Evolutionary conservation across 2,329 filamentous ascomycete genomes (phyloP), one percentile per base, ranked within the genome.

Genomic region (Sporothrix variecibatus): DNA sequence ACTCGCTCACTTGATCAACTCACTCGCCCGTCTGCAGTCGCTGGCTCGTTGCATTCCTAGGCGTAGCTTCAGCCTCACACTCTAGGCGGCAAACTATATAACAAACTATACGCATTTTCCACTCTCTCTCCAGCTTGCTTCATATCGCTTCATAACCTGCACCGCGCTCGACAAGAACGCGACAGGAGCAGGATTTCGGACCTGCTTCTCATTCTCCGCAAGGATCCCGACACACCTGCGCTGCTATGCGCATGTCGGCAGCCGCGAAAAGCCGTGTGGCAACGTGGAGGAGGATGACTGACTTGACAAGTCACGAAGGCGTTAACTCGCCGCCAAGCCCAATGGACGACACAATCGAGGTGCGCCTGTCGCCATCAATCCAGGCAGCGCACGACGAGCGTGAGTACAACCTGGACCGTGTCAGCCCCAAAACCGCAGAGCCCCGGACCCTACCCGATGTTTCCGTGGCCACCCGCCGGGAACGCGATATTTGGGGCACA

Each of bases 271-370:
- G 75, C 38, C 75, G 73, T 12, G 75, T 72, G 34, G 73, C 75
- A 73, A 58, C 73, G 74, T 76, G 76, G 75, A 77, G 77, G 77
- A 81, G 78, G 77, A 88, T 88, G 87, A 83, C 86, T 53, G 80
- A 84, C n/a, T 87, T 87, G 75, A 86, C 83, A 40, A 85, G 85
- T 76, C 83, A 88, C n/a, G 87, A 87, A 75, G 85, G 86, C 77
- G 58, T 38, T 6, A 69, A 71, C 56, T 87, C 85, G 75, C 86
- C 84, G 64, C 86, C 84, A 77, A 74, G 67, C 12, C 73, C 71
- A 7, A 72, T 31, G 15, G 60, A 73, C 49, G 72, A 75, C 40
- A 71, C 75, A 20, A 77, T 76, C 49, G 76, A 77, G 17, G 76
- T 75, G 20, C 70, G 73, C 9, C 51, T 81, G 51, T 82, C 80